These are phyloP conservation scores for Colletotrichum tanaceti DNA, from an alignment of 2,329 filamentous ascomycete species.

Conservation along the genomic window DNA sequence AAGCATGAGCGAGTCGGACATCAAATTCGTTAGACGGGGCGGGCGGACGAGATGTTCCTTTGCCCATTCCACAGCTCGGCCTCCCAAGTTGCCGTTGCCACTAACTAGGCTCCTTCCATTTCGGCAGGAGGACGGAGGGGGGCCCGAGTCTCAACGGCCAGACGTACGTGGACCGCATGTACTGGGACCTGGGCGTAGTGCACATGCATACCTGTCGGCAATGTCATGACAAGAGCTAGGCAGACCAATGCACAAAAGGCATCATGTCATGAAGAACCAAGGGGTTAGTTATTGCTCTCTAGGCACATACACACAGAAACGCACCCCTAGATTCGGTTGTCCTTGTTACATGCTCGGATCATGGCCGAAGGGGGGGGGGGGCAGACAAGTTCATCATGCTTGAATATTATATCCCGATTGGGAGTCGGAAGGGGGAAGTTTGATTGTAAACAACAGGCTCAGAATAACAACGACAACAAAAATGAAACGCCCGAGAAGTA, in stretches of 20 bases:
- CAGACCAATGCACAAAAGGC: not conserved
- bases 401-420: constrained; percentile 21
- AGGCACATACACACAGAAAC: no score
- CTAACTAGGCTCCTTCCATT: not conserved
- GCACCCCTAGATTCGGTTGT: constrained; percentile 6
- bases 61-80: constrained; percentile 12
- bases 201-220: no score
- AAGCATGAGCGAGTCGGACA: not conserved
- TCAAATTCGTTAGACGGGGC: constrained; percentile 10
- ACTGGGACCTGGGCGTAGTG: not conserved
- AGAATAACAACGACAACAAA: constrained; percentile 15
- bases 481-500: constrained; percentile 21
- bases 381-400: not conserved
- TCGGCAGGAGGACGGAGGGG: not conserved
- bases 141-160: not conserved
- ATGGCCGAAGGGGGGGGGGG: not conserved
- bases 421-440: not conserved
- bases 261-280: not conserved
- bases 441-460: not conserved
- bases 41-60: not conserved
- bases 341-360: not conserved
- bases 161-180: not conserved
- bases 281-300: not conserved
- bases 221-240: constrained; percentile 12
- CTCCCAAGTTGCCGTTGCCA: constrained; percentile 15